Evolutionary conservation across 2,329 filamentous ascomycete genomes (phyloP).

Genomic region (Aureobasidium sp.): DNA sequence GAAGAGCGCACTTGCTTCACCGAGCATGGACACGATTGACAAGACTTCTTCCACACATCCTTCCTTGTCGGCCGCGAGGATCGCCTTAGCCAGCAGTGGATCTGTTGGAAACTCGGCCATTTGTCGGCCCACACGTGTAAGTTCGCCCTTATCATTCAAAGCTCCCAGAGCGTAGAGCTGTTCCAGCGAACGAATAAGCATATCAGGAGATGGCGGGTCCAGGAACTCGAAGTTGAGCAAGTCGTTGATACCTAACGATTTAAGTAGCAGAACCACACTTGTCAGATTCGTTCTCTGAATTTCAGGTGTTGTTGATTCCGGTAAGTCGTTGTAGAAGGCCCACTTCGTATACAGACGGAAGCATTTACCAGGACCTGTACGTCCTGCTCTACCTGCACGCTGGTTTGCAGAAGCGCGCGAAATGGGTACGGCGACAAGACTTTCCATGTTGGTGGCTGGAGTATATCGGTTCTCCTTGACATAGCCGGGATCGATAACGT

Average conservation of each 20-base stretch:
- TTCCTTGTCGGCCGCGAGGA: conserved; percentile 80
- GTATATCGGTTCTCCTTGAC: conserved; percentile 96
- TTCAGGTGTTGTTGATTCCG: conserved; percentile 84
- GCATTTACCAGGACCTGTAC: conserved; percentile 85
- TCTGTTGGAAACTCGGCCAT: conserved; percentile 95
- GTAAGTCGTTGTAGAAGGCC: conserved; percentile 82
- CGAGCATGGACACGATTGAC: conserved; percentile 88
- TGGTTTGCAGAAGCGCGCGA: conserved; percentile 90
- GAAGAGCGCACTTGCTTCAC: conserved; percentile 81
- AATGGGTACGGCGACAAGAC: conserved; percentile 81
- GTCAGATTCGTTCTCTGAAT: conserved; percentile 88
- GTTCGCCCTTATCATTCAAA: conserved; percentile 75
- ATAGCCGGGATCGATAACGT: conserved; percentile 91
- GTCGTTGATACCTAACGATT: conserved; percentile 85
- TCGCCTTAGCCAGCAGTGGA: conserved; percentile 80
- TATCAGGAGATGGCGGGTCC: conserved; percentile 84
- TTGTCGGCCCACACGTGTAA: conserved; percentile 84
- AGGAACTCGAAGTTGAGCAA: conserved; percentile 93
- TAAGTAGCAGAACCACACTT: conserved; percentile 73
- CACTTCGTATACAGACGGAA: conserved; percentile 91
- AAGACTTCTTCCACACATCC: conserved; percentile 92
- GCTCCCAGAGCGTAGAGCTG: conserved; percentile 86
- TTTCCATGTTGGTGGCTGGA: conserved; percentile 84
- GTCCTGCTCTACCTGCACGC: conserved; percentile 82
- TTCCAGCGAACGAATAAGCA: conserved; percentile 80